Conservation (phyloP, 2,329 filamentous ascomycete species). For the Ascochyta fabae region DNA sequence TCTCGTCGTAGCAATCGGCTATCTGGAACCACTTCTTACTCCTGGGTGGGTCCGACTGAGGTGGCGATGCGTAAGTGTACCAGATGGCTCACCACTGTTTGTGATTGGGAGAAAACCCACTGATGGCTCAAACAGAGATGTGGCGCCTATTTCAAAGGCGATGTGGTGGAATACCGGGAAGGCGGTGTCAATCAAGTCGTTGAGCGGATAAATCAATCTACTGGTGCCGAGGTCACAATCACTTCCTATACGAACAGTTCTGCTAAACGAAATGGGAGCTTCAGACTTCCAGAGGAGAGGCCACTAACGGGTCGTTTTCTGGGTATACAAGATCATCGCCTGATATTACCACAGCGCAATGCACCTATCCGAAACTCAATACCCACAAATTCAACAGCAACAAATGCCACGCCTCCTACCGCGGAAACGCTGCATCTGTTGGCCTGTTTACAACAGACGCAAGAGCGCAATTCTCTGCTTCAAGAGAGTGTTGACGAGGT, state of each 20-base stretch:
- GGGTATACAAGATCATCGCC: not conserved
- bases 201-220: not conserved
- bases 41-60: not conserved
- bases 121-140: not conserved
- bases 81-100: not conserved
- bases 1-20: not conserved
- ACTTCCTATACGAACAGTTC: not conserved
- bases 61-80: not conserved
- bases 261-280: not conserved
- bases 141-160: not conserved
- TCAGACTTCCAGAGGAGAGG: not conserved
- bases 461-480: conserved; percentile 15
- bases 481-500: conserved; percentile 28
- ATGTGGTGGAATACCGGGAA: not conserved
- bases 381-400: not conserved
- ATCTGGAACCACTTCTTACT: not conserved
- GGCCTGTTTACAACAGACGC: conserved; percentile 26
- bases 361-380: not conserved
- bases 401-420: not conserved
- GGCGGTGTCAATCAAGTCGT: not conserved
- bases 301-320: not conserved
- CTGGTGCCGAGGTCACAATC: not conserved
- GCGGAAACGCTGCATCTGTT: conserved; percentile 20
- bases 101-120: no score
- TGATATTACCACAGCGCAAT: not conserved